Base-by-base conservation (phyloP, 306 rosid genomes). In the Quillaja saponaria region DNA sequence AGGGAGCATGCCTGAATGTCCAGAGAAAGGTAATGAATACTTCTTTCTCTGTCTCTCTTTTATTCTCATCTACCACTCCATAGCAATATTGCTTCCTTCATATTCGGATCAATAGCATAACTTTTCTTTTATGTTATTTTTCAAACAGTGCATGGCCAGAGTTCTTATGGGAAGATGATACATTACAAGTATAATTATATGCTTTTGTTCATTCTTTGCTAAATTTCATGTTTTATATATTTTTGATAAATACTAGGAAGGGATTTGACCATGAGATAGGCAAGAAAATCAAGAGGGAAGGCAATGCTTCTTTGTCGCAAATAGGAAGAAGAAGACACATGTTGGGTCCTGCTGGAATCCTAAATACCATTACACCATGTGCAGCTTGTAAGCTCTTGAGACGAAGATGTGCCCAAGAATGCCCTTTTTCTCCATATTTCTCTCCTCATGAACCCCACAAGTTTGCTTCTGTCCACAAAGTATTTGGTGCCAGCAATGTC, bases 1-100 rank as follows among this genome's bases (percentile, higher is more conserved):
- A 58, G 79, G 78, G 86, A 78, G 98, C 86, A 86, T 88, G 98
- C 96, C 80, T 88, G 92, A 86, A 91, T 91, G 98, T 91, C 96
- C 87, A 86, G 91, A 79, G 96, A 86, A 86, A 91, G 98, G 98
- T 91, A 56, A 25, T 53, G 0, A 66, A 64, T 35, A 44, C 63
- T 52, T 69, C 67, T 34, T 41, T 19, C 11, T 53, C n/a, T 31
- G 13, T 69, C 44, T 66, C 59, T 56, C 25, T 47, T 59, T n/a
- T n/a, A n/a, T n/a, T n/a, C 39, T 52, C 5, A 13, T 25, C 59
- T 19, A 9, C 4, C 41, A 6, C 37, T 21, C 52, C 31, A 59
- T 42, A 69, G 40, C 21, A 47, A 63, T 15, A n/a, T 72, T 40
- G 3, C 55, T 58, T n/a, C 21, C 59, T 44, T 66, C 37, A 49